Evolutionary conservation across 768 basidiomycete species (phyloP).

Genomic region (Termitomyces sp.): DNA sequence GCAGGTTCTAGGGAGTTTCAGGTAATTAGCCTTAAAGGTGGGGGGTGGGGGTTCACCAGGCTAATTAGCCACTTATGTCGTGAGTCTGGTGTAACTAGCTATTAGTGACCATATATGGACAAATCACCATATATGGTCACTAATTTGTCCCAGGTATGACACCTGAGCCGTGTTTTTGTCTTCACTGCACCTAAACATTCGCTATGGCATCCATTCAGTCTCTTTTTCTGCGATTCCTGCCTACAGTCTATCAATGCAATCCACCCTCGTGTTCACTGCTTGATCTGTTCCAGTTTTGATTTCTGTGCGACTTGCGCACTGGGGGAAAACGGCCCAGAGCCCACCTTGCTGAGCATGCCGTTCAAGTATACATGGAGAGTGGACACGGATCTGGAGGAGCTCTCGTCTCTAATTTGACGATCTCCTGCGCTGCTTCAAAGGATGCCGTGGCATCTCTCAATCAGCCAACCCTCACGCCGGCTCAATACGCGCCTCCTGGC

Average conservation of each 20-base stretch:
- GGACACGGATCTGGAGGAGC: not conserved
- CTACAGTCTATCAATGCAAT: not conserved
- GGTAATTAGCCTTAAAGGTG: too few species aligned
- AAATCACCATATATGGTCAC: too few species aligned
- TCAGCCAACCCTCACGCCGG: not conserved
- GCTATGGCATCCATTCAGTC: not conserved
- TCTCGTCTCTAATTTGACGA: slow-evolving; percentile 1
- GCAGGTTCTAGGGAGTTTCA: too few species aligned
- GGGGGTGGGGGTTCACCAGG: too few species aligned
- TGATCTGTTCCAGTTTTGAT: slow-evolving; percentile 6
- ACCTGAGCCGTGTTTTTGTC: not conserved
- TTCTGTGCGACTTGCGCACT: slow-evolving; percentile 9
- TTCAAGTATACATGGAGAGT: slow-evolving; percentile 6
- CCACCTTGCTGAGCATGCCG: slow-evolving; percentile 1
- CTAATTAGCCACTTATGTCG: too few species aligned
- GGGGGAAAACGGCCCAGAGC: slow-evolving; percentile 1
- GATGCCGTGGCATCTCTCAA: not conserved
- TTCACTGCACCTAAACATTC: not conserved
- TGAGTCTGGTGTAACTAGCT: too few species aligned
- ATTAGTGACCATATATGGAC: too few species aligned
- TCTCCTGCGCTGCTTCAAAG: not conserved
- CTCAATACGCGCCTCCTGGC: not conserved
- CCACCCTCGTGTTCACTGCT: slow-evolving; percentile 7
- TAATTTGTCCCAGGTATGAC: too few species aligned
- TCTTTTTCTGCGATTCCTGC: not conserved